Evolutionary conservation across 306 rosid species (phyloP), one percentile per base, ranked within the genome.

Genomic region (Begonia fuchsioides): DNA sequence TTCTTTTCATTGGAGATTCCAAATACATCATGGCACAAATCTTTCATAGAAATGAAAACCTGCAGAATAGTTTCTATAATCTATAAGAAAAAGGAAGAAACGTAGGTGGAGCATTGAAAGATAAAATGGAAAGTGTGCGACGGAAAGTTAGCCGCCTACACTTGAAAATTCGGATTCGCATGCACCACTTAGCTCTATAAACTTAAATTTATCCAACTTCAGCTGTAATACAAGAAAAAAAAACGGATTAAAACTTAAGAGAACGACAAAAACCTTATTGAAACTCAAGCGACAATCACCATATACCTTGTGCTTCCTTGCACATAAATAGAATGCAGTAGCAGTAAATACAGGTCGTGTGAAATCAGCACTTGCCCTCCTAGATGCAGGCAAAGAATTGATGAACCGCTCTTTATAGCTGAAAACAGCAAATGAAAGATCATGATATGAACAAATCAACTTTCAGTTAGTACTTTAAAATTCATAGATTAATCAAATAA

Each of bases 1-100:
- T 79, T 90, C 79, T 75, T 90, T 68, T 85, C 98, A 56, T 72
- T 84, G 10, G 66, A 70, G 9, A 70, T 54, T 41, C 94, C 94
- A 61, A 61, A 75, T 35, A 82, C 64, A 68, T 90, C 96, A 65
- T 74, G 76, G 61, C 95, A 85, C 59, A 90, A 72, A 50, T 88
- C 97, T 59, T 72, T 76, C 95, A 88, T 88, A 13, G 90, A 74
- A 68, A 73, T 56, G 64, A 71, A 72, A 78, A 88, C 93, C 98
- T 90, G 68, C 52, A 17, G 32, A 11, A 38, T 35, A 32, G 47
- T 45, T 5, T 35, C 16, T 12, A 40, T 54, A 19, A 9, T 12
- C 59, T 3, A n/a, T 41, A 32, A 18, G 7, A 41, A 44, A 16
- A 17, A 26, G 39, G 12, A 32, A 43, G 15, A 56, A 2, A 13